phyloP scores from a whole-genome alignment of 306 rosid genomes.

The Castanea crenata region DNA sequence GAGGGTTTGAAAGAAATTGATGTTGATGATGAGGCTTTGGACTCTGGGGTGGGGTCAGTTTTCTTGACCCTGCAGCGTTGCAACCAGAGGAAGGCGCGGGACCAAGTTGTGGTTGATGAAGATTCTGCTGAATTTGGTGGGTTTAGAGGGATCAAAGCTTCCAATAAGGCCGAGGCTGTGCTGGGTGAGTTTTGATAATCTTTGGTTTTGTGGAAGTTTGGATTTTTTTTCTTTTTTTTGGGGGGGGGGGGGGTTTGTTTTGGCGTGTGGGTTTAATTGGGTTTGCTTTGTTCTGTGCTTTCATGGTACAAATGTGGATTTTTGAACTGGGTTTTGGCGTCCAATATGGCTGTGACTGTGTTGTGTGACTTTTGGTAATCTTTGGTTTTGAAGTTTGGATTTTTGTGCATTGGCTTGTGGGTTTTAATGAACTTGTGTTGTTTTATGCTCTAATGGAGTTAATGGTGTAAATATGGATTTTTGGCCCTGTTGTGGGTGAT shows the following conservation, averaged over 20 bases:
- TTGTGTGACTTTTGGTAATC: slow-evolving; percentile 25
- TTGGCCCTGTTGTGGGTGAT: not conserved
- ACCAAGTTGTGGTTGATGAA: slow-evolving; percentile 18
- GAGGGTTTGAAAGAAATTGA: slow-evolving; percentile 44
- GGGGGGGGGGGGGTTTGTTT: not conserved
- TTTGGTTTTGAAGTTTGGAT: not conserved
- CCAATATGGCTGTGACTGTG: slow-evolving; percentile 17
- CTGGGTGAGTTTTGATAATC: slow-evolving; percentile 31
- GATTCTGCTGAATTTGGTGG: slow-evolving; percentile 20
- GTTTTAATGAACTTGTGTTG: slow-evolving; percentile 1
- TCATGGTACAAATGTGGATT: too few species aligned
- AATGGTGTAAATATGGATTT: not conserved
- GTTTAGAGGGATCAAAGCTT: slow-evolving; percentile 20
- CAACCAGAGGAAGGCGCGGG: slow-evolving; percentile 47
- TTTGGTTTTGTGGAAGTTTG: too few species aligned
- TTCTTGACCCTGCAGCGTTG: slow-evolving; percentile 72
- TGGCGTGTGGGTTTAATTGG: not conserved
- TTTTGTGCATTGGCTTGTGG: not conserved
- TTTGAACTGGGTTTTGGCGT: slow-evolving; percentile 11
- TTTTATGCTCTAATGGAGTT: not conserved
- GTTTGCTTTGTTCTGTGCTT: slow-evolving; percentile 5
- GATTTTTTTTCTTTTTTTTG: too few species aligned
- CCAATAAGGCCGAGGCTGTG: slow-evolving; percentile 21
- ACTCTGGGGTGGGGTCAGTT: slow-evolving; percentile 65
- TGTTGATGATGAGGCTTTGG: slow-evolving; percentile 33